Percentiles rank a stretch among this genome's conserved stretches.
Conservation (phyloP, 129 eudicot species). For the Cynara cardunculus region DNA sequence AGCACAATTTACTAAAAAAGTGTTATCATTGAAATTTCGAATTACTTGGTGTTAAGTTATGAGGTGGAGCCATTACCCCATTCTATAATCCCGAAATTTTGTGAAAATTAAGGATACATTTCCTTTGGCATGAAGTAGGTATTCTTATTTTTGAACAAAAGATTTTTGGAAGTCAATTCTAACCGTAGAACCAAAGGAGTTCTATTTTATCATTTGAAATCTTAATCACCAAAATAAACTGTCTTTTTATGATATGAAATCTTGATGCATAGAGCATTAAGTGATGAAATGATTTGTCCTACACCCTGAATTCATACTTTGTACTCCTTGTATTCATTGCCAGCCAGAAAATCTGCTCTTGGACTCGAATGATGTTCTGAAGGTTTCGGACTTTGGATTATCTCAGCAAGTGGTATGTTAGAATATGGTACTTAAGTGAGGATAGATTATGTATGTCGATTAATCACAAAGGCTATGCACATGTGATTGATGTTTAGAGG, state of each 20-base stretch:
- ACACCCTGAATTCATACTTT: not conserved
- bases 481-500: not conserved
- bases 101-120: not conserved
- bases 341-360: conserved; percentile 94
- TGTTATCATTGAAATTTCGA: not conserved
- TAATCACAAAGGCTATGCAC: not conserved
- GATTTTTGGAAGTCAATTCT: not conserved
- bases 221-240: not conserved
- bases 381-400: conserved; percentile 95
- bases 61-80: not conserved
- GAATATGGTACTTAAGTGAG: not conserved
- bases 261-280: not conserved
- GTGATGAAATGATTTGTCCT: not conserved
- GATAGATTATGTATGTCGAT: not conserved
- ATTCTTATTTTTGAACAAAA: not conserved
- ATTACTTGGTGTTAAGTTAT: not conserved
- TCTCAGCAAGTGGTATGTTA: conserved; percentile 77
- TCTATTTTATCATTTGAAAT: not conserved
- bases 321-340: conserved; percentile 14
- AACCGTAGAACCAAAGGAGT: not conserved
- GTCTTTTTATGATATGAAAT: not conserved
- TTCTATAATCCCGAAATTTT: not conserved
- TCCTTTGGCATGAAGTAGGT: not conserved
- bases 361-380: conserved; percentile 65
- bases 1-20: not conserved